These are phyloP conservation scores for Tulasnella sp. DNA, from an alignment of 768 basidiomycete species.

Conservation along the genomic window DNA sequence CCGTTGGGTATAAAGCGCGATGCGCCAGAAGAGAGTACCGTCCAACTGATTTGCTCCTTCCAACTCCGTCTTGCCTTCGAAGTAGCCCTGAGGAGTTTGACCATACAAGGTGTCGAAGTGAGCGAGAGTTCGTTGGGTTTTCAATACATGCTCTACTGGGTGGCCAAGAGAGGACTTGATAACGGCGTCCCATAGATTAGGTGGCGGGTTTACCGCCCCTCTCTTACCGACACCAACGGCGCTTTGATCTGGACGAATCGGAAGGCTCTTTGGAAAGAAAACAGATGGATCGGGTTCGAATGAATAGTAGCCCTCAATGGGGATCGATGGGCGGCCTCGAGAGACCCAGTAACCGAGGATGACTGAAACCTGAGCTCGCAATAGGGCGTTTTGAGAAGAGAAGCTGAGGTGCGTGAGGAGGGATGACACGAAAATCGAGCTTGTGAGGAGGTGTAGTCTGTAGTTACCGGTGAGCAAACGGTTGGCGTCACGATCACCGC, in stretches of 20 bases:
- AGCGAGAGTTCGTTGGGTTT: constrained; percentile 16
- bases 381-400: constrained; percentile 17
- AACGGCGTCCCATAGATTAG: constrained; percentile 16
- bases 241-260: neutral
- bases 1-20: constrained; percentile 50
- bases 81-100: constrained; percentile 29
- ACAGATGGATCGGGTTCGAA: neutral
- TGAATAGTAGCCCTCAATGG: neutral
- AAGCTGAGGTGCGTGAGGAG: constrained; percentile 4
- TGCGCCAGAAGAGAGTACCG: constrained; percentile 59
- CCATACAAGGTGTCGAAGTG: constrained; percentile 15
- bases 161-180: constrained; percentile 16
- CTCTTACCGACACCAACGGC: constrained; percentile 6
- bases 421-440: constrained; percentile 20
- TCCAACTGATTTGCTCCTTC: constrained; percentile 53
- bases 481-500: neutral
- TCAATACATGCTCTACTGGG: constrained; percentile 26
- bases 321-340: constrained; percentile 20
- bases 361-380: constrained; percentile 13
- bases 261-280: neutral
- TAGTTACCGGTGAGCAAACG: neutral
- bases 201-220: neutral
- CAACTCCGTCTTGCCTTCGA: constrained; percentile 35
- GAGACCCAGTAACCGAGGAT: constrained; percentile 13
- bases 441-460: constrained; percentile 21